A percentile compares a stretch with the other conserved stretches of the same genome.
These are phyloP conservation scores for Eutypella sp. DNA, from an alignment of 2,329 filamentous ascomycete species.

Conservation along the genomic window DNA sequence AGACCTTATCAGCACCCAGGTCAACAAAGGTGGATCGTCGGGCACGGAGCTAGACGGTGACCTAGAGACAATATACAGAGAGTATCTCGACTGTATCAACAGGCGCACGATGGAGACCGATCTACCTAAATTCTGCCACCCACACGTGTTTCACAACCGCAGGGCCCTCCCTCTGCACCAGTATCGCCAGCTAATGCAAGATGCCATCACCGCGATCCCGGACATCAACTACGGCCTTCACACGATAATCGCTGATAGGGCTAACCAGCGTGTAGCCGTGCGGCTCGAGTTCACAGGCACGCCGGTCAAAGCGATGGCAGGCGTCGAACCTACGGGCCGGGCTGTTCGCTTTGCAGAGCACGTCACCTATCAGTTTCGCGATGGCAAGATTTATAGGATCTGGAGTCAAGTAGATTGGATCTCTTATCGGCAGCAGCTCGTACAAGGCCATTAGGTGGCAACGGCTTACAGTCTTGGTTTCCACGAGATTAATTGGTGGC, in stretches of 20 bases:
- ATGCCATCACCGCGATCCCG: slow-evolving; percentile 21
- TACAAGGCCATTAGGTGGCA: background rate
- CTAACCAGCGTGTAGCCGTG: slow-evolving; percentile 26
- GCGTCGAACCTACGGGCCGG: slow-evolving; percentile 24
- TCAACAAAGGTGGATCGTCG: slow-evolving; percentile 1
- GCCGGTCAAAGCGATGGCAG: slow-evolving; percentile 21
- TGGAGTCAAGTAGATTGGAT: slow-evolving; percentile 30
- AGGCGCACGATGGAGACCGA: slow-evolving; percentile 17
- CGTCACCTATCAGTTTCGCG: slow-evolving; percentile 29
- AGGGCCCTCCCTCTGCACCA: slow-evolving; percentile 13
- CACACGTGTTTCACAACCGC: slow-evolving; percentile 25
- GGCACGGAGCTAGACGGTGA: slow-evolving; percentile 8
- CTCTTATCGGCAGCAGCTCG: slow-evolving; percentile 17
- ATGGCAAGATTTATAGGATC: slow-evolving; percentile 27
- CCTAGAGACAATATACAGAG: slow-evolving; percentile 20
- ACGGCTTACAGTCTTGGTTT: too few species aligned
- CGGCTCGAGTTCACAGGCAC: slow-evolving; percentile 26
- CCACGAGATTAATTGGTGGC: too few species aligned
- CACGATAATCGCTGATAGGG: slow-evolving; percentile 26
- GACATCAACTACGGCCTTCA: slow-evolving; percentile 22
- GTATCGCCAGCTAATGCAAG: slow-evolving; percentile 26
- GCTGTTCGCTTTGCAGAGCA: slow-evolving; percentile 27
- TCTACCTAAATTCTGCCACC: slow-evolving; percentile 23
- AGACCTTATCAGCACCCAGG: slow-evolving; percentile 7
- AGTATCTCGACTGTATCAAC: slow-evolving; percentile 30